Conservation (phyloP, 2,329 filamentous ascomycete species). For the Remersonia thermophila region DNA sequence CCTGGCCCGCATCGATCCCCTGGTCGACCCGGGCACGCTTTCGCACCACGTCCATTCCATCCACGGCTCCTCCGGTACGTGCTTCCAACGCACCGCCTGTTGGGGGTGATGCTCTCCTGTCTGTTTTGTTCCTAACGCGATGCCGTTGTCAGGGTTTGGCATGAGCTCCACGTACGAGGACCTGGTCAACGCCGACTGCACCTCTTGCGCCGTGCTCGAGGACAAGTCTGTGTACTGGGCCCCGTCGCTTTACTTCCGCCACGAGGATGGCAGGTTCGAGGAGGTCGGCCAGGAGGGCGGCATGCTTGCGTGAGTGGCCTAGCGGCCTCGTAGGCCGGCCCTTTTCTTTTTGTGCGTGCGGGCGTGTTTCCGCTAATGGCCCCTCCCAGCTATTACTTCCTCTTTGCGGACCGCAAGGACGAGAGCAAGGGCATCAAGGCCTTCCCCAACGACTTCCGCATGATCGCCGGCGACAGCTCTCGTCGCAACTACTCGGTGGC, state of each 20-base stretch:
- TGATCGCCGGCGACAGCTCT: conserved; percentile 63
- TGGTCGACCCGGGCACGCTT: conserved; percentile 49
- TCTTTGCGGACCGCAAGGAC: conserved; percentile 31
- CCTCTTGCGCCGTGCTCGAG: conserved; percentile 65
- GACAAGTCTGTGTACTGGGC: conserved; percentile 88
- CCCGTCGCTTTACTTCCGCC: conserved; percentile 65
- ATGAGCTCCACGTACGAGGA: conserved; percentile 42
- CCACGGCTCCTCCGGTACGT: conserved; percentile 63
- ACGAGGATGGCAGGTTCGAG: conserved; percentile 53
- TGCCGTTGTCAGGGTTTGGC: conserved; percentile 58
- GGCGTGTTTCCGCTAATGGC: conserved; percentile 13
- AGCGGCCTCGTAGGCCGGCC: too few species aligned
- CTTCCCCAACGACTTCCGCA: conserved; percentile 67
- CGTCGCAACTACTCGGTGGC: conserved; percentile 59
- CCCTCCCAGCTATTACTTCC: conserved; percentile 66
- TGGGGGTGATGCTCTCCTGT: too few species aligned
- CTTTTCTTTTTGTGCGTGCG: neutral
- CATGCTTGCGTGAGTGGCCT: conserved; percentile 62
- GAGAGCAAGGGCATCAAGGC: conserved; percentile 45
- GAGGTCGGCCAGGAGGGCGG: conserved; percentile 65
- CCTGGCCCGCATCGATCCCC: conserved; percentile 63
- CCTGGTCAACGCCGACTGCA: conserved; percentile 54
- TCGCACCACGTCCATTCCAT: conserved; percentile 62
- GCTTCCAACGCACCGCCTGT: too few species aligned
- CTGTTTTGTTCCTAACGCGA: too few species aligned